These are phyloP conservation scores for Pseudognaphalium luteoalbum DNA, from an alignment of 129 eudicot species.

Conservation along the genomic window DNA sequence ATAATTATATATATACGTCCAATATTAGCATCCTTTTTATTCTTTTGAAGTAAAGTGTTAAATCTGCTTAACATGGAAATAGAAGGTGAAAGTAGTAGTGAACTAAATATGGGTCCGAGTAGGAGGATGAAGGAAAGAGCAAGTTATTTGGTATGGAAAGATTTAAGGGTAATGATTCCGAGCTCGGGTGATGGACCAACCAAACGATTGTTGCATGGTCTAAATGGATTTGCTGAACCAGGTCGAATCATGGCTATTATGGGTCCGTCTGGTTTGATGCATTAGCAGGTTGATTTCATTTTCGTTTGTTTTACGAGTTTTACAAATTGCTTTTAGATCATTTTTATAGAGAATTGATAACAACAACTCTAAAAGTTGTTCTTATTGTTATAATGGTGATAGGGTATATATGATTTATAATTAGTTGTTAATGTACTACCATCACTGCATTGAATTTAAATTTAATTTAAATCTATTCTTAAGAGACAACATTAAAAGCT, in stretches of 20 bases:
- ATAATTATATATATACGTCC: background rate
- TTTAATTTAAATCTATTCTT: no score
- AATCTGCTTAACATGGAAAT: conserved; percentile 43
- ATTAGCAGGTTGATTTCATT: conserved; percentile 59
- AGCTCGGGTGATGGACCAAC: conserved; percentile 59
- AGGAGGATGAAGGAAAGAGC: conserved; percentile 24
- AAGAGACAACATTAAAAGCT: no score
- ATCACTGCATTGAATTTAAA: no score
- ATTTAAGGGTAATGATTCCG: conserved; percentile 66
- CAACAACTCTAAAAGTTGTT: no score
- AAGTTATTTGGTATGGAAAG: conserved; percentile 73
- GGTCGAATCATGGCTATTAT: conserved; percentile 90
- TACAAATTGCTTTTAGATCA: background rate
- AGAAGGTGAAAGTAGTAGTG: conserved; percentile 39
- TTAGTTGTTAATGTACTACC: no score
- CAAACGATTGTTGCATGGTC: conserved; percentile 52
- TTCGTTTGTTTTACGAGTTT: background rate
- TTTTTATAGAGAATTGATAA: no score
- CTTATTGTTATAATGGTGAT: no score
- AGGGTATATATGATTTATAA: no score
- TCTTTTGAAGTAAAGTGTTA: background rate
- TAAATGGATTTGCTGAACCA: conserved; percentile 75
- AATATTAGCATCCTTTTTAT: background rate
- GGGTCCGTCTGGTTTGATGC: conserved; percentile 98
- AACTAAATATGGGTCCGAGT: conserved; percentile 17